Conservation (phyloP, 257 asterid species). For the Hygrophila difformis region DNA sequence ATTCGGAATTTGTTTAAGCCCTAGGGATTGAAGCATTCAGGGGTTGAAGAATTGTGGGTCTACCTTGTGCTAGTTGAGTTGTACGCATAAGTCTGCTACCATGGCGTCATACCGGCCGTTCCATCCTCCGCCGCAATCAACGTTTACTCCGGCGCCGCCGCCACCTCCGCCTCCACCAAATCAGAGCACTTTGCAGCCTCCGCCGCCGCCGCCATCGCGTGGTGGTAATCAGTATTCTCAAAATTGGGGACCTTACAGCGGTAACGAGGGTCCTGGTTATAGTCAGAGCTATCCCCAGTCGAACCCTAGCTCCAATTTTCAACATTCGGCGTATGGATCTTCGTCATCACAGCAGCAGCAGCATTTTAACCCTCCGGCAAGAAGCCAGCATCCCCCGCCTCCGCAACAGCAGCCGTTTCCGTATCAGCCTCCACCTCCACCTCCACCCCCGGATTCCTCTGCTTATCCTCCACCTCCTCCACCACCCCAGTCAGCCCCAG, state of each 20-base stretch:
- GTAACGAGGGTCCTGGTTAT: constrained; percentile 28
- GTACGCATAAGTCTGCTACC: constrained; percentile 4
- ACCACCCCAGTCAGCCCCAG: constrained; percentile 43
- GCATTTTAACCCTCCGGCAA: constrained; percentile 35
- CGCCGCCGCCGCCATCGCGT: constrained; percentile 33
- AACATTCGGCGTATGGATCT: constrained; percentile 32
- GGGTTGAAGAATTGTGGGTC: not conserved
- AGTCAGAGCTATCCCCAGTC: constrained; percentile 40
- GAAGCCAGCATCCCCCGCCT: constrained; percentile 43
- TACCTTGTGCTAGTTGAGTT: constrained; percentile 9
- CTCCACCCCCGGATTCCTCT: constrained; percentile 65
- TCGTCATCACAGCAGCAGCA: constrained; percentile 33
- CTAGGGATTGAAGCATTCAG: constrained; percentile 2
- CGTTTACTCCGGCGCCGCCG: constrained; percentile 42
- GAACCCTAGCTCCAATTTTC: constrained; percentile 40
- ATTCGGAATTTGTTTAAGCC: not conserved
- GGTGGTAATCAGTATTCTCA: constrained; percentile 32
- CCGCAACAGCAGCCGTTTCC: constrained; percentile 43
- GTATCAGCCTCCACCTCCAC: constrained; percentile 53
- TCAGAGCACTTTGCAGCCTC: constrained; percentile 44
- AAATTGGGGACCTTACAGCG: constrained; percentile 36
- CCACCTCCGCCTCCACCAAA: constrained; percentile 58
- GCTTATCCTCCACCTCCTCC: constrained; percentile 65
- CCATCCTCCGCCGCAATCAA: constrained; percentile 50
- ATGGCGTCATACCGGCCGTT: constrained; percentile 95